phyloP scores from a whole-genome alignment of 768 basidiomycete species.

The Amylocystis lapponica region DNA sequence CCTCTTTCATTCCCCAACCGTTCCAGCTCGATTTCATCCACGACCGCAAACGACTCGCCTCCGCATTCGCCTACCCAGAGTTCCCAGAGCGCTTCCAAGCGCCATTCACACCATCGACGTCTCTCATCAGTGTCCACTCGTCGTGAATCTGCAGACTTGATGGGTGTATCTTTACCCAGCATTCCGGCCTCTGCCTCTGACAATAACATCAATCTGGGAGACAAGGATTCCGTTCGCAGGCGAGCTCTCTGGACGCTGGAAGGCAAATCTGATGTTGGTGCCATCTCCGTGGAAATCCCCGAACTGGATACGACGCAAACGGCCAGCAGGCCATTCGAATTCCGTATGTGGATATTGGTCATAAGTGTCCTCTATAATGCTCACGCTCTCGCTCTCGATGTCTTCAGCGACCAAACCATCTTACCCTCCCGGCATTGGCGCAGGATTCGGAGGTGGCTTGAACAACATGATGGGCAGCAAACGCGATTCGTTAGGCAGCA shows the following conservation, averaged over 20 bases:
- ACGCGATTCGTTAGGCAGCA: slow-evolving; percentile 76
- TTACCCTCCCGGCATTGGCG: slow-evolving; percentile 43
- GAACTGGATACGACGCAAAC: slow-evolving; percentile 59
- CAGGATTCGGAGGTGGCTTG: slow-evolving; percentile 34
- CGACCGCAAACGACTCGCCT: slow-evolving; percentile 34
- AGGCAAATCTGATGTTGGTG: slow-evolving; percentile 63
- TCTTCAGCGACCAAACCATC: slow-evolving; percentile 54
- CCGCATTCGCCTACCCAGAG: slow-evolving; percentile 27
- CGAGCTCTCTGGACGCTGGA: slow-evolving; percentile 85
- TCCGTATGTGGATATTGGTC: too few species aligned
- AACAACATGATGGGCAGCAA: slow-evolving; percentile 48
- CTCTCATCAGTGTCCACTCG: slow-evolving; percentile 87
- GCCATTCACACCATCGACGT: slow-evolving; percentile 78
- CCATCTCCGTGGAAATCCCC: slow-evolving; percentile 78
- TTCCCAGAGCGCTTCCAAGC: slow-evolving; percentile 36
- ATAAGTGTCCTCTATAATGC: slow-evolving; percentile 6
- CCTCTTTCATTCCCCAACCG: slow-evolving; percentile 29
- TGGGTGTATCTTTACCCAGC: slow-evolving; percentile 70
- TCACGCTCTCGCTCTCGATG: slow-evolving; percentile 35
- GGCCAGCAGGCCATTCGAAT: slow-evolving; percentile 54
- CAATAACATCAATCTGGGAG: slow-evolving; percentile 62
- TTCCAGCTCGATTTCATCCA: slow-evolving; percentile 19
- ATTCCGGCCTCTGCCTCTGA: slow-evolving; percentile 56
- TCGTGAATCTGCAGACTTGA: slow-evolving; percentile 84
- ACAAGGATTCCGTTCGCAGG: slow-evolving; percentile 74